Evolutionary conservation across 257 asterid species (phyloP), one percentile per base, ranked within the genome.

Genomic region (Solanum peruvianum): DNA sequence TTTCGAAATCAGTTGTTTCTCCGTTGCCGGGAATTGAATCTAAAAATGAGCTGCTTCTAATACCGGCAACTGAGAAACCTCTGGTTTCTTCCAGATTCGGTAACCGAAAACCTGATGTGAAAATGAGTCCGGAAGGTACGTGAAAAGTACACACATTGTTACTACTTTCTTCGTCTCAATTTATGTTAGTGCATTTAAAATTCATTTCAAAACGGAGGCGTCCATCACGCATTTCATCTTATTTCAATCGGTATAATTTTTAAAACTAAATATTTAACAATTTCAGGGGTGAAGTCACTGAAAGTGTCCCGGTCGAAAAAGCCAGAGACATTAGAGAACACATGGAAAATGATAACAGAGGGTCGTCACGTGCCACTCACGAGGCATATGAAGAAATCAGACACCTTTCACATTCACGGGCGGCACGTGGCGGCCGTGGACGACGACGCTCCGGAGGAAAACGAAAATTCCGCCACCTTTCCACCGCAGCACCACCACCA

Each of bases 281-380:
- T 75, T 78, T 37, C 86, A 89, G 96, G 94, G 2, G 88, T 66
- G 89, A 92, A 84, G 89, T 27, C 91, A 20, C 85, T 88, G 86
- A 87, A 76, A 80, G 95, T 90, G 82, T 87, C 91, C 66, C 89
- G 88, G 92, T 88, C 92, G 73, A 88, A 87, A 89, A 90, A 39
- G 88, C 95, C 90, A 13, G 93, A 94, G 66, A 92, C 96, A 25
- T 70, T 94, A 88, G 98, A 95, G 92, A 91, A 87, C 92, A 94
- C 96, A 45, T 95, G 98, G 98, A 95, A 89, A 90, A 93, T 83
- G 93, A 94, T 95, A 92, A 93, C 93, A 9, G 97, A 93, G 83
- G 92, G 94, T 4, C 92, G 93, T 69, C 94, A 91, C 90, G 91
- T 89, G 91, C 93, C 94, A 73, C 92, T 90, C 88, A 89, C 91